Evolutionary conservation across 768 basidiomycete species (phyloP), one percentile per base, ranked within the genome.

Genomic region (Tulasnella sp.): DNA sequence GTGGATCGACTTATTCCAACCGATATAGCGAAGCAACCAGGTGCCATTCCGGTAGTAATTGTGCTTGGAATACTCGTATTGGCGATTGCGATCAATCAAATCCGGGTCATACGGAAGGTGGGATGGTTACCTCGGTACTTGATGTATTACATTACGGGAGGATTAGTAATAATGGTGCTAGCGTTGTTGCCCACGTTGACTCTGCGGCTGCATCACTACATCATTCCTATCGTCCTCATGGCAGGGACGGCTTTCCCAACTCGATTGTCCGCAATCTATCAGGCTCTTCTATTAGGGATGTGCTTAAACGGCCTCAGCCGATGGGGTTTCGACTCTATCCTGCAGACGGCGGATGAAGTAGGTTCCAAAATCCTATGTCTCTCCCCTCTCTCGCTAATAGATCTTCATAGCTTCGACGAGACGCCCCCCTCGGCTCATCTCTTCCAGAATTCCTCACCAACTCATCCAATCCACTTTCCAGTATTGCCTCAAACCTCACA

Each of bases 161-260:
- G 90, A 0, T 83, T 93, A 20, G 86, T 91, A n/a, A 82, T 88
- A 32, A 82, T 93, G 16, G 89, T 94, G 5, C 83, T 96, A 69
- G 88, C 91, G 3, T 85, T 89, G 73, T 85, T 95, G 23, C 93
- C 94, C 13, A 90, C 89, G 6, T 82, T 95, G 70, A 84, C 89
- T 73, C 85, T 94, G 67, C 88, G 94, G 46, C 80, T 95, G 32
- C 95, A 96, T 81, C 95, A 96, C 83, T 96, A 95, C 82, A 88
- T 96, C 74, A 86, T 92, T 37, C 89, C 91, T 0, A 91, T 95
- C 83, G 86, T 88, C 13, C 86, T 95, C 73, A 87, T 95, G 40
- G 93, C 94, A 42, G 90, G 89, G 6, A 92, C 92, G 3, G 93
- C 89, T 7, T 94, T 94, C 82, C 92, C 93, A 0, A 95, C 94